A percentile compares a stretch with the other conserved stretches of the same genome.
These are phyloP conservation scores for Paramecium pentaurelia DNA, from an alignment of 73 alveolate genomes.

Conservation along the genomic window DNA sequence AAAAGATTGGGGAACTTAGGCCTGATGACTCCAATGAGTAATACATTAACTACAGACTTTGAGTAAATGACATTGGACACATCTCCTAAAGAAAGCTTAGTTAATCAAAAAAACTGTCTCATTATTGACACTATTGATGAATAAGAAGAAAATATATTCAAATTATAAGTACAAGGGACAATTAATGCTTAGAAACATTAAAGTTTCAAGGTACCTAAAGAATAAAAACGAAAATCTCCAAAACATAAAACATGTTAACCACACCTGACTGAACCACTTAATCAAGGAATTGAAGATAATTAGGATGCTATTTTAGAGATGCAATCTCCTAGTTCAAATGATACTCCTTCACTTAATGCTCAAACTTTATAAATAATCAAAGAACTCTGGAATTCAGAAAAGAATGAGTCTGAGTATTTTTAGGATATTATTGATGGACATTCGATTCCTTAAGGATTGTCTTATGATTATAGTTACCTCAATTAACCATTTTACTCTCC, in stretches of 20 bases:
- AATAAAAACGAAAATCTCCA: not conserved
- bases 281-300: not conserved
- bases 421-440: not conserved
- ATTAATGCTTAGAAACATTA: not conserved
- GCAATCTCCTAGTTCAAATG: not conserved
- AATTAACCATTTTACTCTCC: not conserved
- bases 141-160: not conserved
- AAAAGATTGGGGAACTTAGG: not conserved
- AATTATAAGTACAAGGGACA: not conserved
- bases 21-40: constrained; percentile 6
- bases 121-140: not conserved
- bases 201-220: constrained; percentile 23
- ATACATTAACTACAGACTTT: not conserved
- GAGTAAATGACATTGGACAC: constrained; percentile 45
- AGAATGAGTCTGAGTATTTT: not conserved
- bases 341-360: not conserved
- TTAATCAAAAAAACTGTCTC: not conserved
- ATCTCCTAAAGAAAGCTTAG: not conserved
- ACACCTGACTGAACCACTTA: not conserved
- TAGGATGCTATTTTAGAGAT: not conserved
- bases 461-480: not conserved
- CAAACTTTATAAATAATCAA: not conserved
- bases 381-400: constrained; percentile 34
- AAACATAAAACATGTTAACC: constrained; percentile 8
- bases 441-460: not conserved